Percentiles rank a stretch among this genome's conserved stretches.
Conservation (phyloP, 2,329 filamentous ascomycete genomes). For the Triangularia verruculosa region DNA sequence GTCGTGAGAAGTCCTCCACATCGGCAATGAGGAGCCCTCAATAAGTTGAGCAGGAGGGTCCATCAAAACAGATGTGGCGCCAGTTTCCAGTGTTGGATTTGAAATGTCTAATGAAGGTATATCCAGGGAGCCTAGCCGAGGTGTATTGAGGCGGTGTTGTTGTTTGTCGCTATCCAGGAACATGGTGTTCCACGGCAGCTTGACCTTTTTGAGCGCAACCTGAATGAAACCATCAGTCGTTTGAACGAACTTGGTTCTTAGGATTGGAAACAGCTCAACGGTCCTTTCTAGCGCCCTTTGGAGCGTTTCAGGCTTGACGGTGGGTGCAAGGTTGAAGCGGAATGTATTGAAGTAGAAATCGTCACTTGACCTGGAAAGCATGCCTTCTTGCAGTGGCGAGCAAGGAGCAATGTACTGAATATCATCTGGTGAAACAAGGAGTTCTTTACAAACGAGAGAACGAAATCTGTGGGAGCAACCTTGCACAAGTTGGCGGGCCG, state of each 20-base stretch:
- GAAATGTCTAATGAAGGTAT: background rate
- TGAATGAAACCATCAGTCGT: conserved; percentile 77
- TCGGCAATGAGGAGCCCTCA: background rate
- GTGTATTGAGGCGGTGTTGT: background rate
- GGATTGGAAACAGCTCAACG: conserved; percentile 54
- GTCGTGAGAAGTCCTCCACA: background rate
- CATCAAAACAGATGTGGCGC: background rate
- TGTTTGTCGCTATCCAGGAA: background rate
- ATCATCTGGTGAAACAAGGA: conserved; percentile 49
- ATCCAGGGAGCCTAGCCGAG: background rate
- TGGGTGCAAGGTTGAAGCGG: conserved; percentile 49
- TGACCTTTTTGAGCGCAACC: conserved; percentile 52
- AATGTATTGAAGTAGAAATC: conserved; percentile 79
- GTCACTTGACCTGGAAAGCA: conserved; percentile 59
- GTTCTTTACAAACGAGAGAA: conserved; percentile 46
- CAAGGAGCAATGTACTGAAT: conserved; percentile 78
- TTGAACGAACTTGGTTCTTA: conserved; percentile 70
- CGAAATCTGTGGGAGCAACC: conserved; percentile 63
- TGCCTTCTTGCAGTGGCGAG: conserved; percentile 81
- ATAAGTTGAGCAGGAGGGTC: background rate
- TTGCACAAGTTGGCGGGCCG: conserved; percentile 58
- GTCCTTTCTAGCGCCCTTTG: conserved; percentile 56
- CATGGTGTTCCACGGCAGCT: conserved; percentile 41
- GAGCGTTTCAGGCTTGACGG: conserved; percentile 47
- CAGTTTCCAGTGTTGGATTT: background rate